Base-by-base conservation (phyloP, 306 rosid species). In the Crotalaria pallida region DNA sequence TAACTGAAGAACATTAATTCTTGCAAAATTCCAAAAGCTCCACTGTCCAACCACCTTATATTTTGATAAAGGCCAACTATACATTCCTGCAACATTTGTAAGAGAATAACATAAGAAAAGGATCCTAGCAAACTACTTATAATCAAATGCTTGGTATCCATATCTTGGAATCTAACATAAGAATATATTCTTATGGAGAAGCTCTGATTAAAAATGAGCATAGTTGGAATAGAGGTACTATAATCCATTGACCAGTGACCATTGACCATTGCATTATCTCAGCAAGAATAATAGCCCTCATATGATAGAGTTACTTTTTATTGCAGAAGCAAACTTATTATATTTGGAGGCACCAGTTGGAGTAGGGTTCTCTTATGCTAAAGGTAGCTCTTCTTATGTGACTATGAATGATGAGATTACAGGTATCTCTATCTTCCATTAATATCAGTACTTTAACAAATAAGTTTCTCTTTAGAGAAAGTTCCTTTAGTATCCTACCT, bases 171-270 rank as follows among this genome's bases (percentile, higher is more conserved):
- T n/a, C n/a, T n/a, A n/a, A n/a, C n/a, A n/a, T n/a, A n/a, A n/a
- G n/a, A n/a, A n/a, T n/a, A n/a, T n/a, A n/a, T n/a, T n/a, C n/a
- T n/a, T n/a, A 88, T 75, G 96, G 87, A 11, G 71, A 90, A 62
- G 69, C 50, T 69, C 74, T 90, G 52, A 78, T 81, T 22, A 64
- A 74, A 58, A 90, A 90, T 73, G 84, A 90, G 38, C 77, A 84
- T 53, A 84, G 95, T 70, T 90, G 96, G 96, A 88, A 86, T 70
- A 86, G 26, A 84, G 96, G 96, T 85, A 29, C 53, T 61, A n/a
- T n/a, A n/a, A n/a, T n/a, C n/a, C n/a, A n/a, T n/a, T n/a, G n/a
- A n/a, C 6, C n/a, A 41, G 21, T 45, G 31, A 24, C 27, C 27
- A 33, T 33, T 33, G 27, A 21, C 7, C 50, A 38, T 51, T 52